phyloP scores from a whole-genome alignment of 768 basidiomycete genomes.

The Ramaria sp. region DNA sequence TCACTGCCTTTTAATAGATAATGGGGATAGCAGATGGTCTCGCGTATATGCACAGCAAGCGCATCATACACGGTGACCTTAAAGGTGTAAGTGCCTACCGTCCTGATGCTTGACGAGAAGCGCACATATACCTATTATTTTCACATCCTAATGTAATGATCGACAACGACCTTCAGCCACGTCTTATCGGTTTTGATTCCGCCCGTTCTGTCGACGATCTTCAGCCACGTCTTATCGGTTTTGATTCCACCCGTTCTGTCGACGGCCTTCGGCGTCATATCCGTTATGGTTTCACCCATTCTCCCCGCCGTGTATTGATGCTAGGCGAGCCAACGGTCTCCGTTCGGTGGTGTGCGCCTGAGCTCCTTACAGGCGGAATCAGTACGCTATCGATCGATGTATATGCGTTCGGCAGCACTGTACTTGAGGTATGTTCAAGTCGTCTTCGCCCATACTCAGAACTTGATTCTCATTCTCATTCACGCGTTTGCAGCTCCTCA shows the following conservation, averaged over 20 bases:
- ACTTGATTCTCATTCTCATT: too few relatives aligned
- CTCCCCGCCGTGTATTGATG: too few relatives aligned
- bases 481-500: background rate
- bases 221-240: slow-evolving; percentile 27
- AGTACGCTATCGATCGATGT: slow-evolving; percentile 30
- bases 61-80: background rate
- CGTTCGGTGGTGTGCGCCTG: slow-evolving; percentile 7
- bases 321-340: too few relatives aligned
- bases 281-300: slow-evolving; percentile 10
- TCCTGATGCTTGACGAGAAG: background rate
- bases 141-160: slow-evolving; percentile 28
- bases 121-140: background rate
- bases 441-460: background rate
- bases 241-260: slow-evolving; percentile 24
- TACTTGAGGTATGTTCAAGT: slow-evolving; percentile 10
- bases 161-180: slow-evolving; percentile 20
- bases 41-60: background rate
- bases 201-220: slow-evolving; percentile 18
- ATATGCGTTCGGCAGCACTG: slow-evolving; percentile 30
- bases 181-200: slow-evolving; percentile 28
- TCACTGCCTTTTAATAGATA: background rate
- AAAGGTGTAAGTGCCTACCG: background rate
- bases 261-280: too few relatives aligned
- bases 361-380: slow-evolving; percentile 16
- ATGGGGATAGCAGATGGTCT: background rate